These are phyloP conservation scores for Silene latifolia DNA, from an alignment of 148 eudicot genomes.

Conservation along the genomic window DNA sequence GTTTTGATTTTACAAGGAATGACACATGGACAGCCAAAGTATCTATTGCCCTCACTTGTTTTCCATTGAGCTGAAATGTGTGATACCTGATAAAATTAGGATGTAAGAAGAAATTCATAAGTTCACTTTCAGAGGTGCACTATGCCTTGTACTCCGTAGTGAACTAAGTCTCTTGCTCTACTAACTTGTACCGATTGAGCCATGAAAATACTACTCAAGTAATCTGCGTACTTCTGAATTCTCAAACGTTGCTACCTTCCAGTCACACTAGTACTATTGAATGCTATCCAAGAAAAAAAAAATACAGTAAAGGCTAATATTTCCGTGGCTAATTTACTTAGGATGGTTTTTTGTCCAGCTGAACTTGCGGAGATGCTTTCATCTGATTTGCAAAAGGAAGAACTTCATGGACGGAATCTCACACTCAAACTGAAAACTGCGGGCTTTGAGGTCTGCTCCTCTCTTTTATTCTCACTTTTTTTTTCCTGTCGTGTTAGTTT, in stretches of 20 bases:
- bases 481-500: not conserved
- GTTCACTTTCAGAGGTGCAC: not conserved
- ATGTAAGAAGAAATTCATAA: not conserved
- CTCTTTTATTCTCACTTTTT: not conserved
- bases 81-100: not conserved
- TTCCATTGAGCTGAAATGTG: not conserved
- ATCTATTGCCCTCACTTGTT: not conserved
- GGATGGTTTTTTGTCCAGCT: constrained; percentile 42
- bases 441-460: constrained; percentile 67
- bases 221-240: not conserved
- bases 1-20: not conserved
- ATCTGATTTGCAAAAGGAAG: constrained; percentile 73
- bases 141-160: not conserved
- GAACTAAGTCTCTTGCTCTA: not conserved
- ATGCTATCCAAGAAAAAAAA: not conserved
- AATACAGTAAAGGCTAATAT: not conserved
- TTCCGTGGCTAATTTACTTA: constrained; percentile 6
- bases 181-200: not conserved
- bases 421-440: constrained; percentile 89
- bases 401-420: constrained; percentile 74
- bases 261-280: not conserved
- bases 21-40: not conserved
- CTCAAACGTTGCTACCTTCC: not conserved
- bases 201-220: not conserved
- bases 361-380: constrained; percentile 91